These are phyloP conservation scores for Durotheca rogersii DNA, from an alignment of 495 filamentous ascomycete species.

Conservation along the genomic window DNA sequence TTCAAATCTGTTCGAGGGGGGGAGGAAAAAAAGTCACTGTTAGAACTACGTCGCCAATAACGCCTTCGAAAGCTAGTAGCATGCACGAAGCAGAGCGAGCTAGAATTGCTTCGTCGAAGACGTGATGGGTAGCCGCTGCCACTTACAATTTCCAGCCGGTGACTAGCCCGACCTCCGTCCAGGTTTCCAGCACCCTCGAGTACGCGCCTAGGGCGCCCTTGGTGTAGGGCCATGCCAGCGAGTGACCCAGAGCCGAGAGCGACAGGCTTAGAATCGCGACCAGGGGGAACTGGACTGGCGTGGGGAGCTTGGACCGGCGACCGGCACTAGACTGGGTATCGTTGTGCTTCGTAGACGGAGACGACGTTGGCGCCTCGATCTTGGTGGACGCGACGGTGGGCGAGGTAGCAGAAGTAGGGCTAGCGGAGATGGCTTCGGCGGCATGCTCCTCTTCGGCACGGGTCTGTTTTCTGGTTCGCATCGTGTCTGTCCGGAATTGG, in stretches of 20 bases:
- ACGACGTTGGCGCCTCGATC: conserved; percentile 23
- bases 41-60: conserved; percentile 33
- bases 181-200: conserved; percentile 59
- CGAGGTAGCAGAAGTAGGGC: neutral
- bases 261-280: conserved; percentile 63
- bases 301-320: conserved; percentile 49
- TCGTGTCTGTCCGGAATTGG: conserved; percentile 7
- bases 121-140: no score
- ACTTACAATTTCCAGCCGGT: conserved; percentile 64
- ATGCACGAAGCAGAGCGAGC: neutral
- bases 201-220: conserved; percentile 61
- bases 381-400: conserved; percentile 27
- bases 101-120: no score
- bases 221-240: conserved; percentile 50
- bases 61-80: no score
- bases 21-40: conserved; percentile 25
- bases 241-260: conserved; percentile 58
- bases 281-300: conserved; percentile 59
- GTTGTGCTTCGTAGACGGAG: conserved; percentile 14
- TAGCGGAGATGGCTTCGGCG: conserved; percentile 7
- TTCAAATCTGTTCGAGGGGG: conserved; percentile 62
- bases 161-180: conserved; percentile 60
- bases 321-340: neutral
- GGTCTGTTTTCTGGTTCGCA: conserved; percentile 31
- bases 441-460: conserved; percentile 17